Conservation (phyloP, 148 eudicot species). For the Vaccinium myrtillus region DNA sequence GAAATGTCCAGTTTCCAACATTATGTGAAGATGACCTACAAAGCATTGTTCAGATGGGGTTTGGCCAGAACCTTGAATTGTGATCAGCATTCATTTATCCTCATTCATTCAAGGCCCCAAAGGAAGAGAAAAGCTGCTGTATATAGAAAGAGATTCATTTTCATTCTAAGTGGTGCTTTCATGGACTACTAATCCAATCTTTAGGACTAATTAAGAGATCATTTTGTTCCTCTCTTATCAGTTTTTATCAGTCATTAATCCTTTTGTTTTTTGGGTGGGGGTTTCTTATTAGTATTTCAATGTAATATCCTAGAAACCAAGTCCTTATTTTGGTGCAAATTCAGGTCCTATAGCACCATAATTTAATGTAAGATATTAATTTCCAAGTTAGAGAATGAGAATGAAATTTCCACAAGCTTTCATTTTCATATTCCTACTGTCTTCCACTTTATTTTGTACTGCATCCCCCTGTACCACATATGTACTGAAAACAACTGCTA, state of each 20-base stretch:
- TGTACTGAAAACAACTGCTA: neutral
- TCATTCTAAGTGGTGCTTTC: slow-evolving; percentile 12
- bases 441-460: neutral
- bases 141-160: slow-evolving; percentile 34
- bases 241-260: neutral
- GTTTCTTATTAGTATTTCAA: slow-evolving; percentile 3
- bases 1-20: slow-evolving; percentile 45
- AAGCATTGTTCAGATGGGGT: slow-evolving; percentile 77
- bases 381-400: neutral
- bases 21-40: slow-evolving; percentile 76
- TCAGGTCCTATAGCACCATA: neutral
- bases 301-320: slow-evolving; percentile 10
- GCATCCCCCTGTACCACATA: no score
- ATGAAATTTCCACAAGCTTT: slow-evolving; percentile 4
- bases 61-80: slow-evolving; percentile 50
- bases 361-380: neutral
- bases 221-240: slow-evolving; percentile 11
- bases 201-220: slow-evolving; percentile 10
- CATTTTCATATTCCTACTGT: slow-evolving; percentile 6
- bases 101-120: slow-evolving; percentile 20
- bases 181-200: slow-evolving; percentile 12
- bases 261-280: neutral
- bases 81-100: slow-evolving; percentile 44
- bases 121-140: slow-evolving; percentile 43
- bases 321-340: slow-evolving; percentile 20